Evolutionary conservation across 2,329 filamentous ascomycete species (phyloP), one percentile per base, ranked within the genome.

Genomic region (Cladophialophora immunda): DNA sequence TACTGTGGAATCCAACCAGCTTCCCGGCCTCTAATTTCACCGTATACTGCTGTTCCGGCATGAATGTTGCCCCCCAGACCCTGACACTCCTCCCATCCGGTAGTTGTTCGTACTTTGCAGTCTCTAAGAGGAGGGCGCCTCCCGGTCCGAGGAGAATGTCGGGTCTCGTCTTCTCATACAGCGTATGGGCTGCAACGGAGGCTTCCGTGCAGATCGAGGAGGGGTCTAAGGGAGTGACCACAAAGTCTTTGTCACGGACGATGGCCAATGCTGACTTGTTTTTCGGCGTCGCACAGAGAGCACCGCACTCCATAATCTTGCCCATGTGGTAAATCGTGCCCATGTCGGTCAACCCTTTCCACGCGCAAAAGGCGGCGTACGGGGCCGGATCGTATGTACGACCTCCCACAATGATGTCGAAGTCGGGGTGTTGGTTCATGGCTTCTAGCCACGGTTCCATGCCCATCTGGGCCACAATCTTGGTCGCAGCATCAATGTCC

Each of bases 151-250:
- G 66, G 1, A 86, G 70, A 1, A 82, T 70, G 69, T 86, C 84
- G 0, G 84, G 84, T 11, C 84, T 72, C 0, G 78, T 77, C 63
- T 86, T 86, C 75, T 86, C 85, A 59, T 86, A 86, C 27, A 86
- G 71, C 0, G 83, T 81, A 65, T 86, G 84, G 0, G 84, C 81
- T 0, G 83, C 83, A 0, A 86, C 83, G 0, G 80, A n/a, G n/a
- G n/a, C n/a, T n/a, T 81, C 0, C 81, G 61, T 0, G 81, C 78
- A 0, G 82, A 86, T 2, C 74, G 75, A 0, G 80, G 75, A 0
- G 0, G 77, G 75, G 11, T 77, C 76, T 0, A 80, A 71, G 0
- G 84, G 83, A 2, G 73, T 71, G 3, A 86, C 76, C 30, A 85
- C 82, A 58, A 86, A 86, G 2, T 70, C 74, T 0, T 81, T 80